Evolutionary conservation across 495 filamentous ascomycete genomes (phyloP), one percentile per base, ranked within the genome.

Genomic region (Clohesyomyces aquaticus): DNA sequence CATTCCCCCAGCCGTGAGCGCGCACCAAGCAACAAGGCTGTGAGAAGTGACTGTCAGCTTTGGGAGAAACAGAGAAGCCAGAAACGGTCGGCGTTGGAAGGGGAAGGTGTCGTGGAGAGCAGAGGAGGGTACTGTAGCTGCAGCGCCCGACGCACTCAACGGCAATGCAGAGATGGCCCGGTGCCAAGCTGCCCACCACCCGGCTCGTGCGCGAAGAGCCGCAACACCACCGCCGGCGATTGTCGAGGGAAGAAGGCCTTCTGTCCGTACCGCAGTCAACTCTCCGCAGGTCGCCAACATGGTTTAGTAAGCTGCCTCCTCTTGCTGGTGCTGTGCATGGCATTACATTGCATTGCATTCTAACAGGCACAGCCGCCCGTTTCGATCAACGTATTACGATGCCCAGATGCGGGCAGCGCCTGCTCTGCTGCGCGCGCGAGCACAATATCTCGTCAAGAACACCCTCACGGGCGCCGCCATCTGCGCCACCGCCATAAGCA

Each of bases 371-470:
- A 93, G 88, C 67, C 78, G 89, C 69, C 88, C 87, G 28, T 67
- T 67, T 21, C 77, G 74, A 72, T 90, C 90, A 14, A 89, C 88
- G 62, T 98, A 98, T 82, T 98, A 97, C 78, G 89, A 96, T 76
- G 83, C 86, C 72, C 79, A 89, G 70, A 87, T 88, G 77, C 85
- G 86, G 66, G 90, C 91, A 74, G 86, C 86, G 27, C 84, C 89
- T 23, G 88, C 94, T 22, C 86, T 99, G 60, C 86, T 96, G 71
- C 89, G 94, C 56, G 95, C 94, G 55, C 87, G 94, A 60, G 84
- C 88, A 67, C 94, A 95, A 49, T 98, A 91, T 76, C 85, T 99
- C 16, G 77, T 97, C 77, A 93, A 88, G 81, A 98, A 99, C 75
- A 79, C 85, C 23, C 35, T 91, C 47, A 89, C 90, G 19, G 95